Evolutionary conservation across 495 filamentous ascomycete species (phyloP), one percentile per base, ranked within the genome.

Genomic region (Parathielavia hyrcaniae): DNA sequence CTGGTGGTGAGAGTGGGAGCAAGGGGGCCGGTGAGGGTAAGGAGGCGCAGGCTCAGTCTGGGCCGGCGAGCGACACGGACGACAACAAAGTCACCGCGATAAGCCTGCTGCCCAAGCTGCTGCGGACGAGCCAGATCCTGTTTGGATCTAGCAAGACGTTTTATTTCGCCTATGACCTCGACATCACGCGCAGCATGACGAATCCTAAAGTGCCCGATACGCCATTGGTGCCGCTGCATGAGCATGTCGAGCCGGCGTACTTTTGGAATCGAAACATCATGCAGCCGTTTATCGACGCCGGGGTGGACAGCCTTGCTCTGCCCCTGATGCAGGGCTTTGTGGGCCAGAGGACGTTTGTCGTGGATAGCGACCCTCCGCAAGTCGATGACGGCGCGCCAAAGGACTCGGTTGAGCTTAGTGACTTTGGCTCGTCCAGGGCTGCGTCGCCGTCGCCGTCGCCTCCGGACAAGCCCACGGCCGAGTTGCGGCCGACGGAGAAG

Each of bases 271-370:
- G 75, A 20, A 75, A 90, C 71, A 74, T 97, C 12, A 79, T 88
- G 38, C 69, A 79, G 45, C 85, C 85, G 4, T 91, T 98, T 57
- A 85, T 89, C 51, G 79, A 87, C 13, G 77, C 78, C 36, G 84
- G 86, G 1, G 72, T 83, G n/a, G 75, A 81, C 54, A 74, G 73
- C 2, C 81, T 93, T 61, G 78, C 89, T 10, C 67, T 98, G 50
- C 93, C 93, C 0, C 63, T 98, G 11, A 87, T 97, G 73, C 92
- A 97, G 75, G 93, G 93, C 6, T 98, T 97, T 64, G 88, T 98
- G 20, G 91, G 91, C 3, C 93, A 98, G 69, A 75, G 82, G 64
- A 79, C 84, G 17, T 97, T 98, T 66, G 78, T 81, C 17, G 78
- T 90, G 7, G 81, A 81, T 65, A 66, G 62, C 32, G 46, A 75